Evolutionary conservation across 768 basidiomycete genomes (phyloP).

Genomic region (Sporobolomyces roseus): DNA sequence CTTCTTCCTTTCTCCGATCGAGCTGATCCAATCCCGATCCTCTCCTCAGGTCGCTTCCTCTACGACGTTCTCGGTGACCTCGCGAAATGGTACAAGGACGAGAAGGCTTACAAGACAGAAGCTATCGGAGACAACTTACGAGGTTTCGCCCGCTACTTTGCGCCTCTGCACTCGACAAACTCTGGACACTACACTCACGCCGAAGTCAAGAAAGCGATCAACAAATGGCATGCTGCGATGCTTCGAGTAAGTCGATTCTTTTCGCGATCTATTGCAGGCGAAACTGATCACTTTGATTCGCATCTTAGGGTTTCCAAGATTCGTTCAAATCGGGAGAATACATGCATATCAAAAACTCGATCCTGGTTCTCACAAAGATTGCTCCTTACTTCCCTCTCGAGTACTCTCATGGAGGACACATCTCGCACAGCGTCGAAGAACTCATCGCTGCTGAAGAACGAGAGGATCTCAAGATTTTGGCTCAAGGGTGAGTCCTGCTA

Average conservation of each 20-base stretch:
- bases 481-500: conserved; percentile 43
- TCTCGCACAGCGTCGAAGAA: conserved; percentile 28
- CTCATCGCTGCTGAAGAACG: conserved; percentile 71
- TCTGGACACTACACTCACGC: conserved; percentile 64
- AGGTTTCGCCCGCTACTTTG: conserved; percentile 54
- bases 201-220: conserved; percentile 64
- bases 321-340: conserved; percentile 85
- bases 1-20: too few species aligned
- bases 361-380: conserved; percentile 86
- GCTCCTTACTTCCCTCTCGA: conserved; percentile 81
- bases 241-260: conserved; percentile 57
- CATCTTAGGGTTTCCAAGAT: conserved; percentile 64
- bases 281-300: conserved; percentile 3
- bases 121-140: conserved; percentile 61
- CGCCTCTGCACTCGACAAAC: conserved; percentile 49
- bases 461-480: conserved; percentile 47
- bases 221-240: conserved; percentile 81
- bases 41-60: conserved; percentile 71
- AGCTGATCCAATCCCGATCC: too few species aligned
- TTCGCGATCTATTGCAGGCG: neutral
- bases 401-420: conserved; percentile 61
- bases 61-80: conserved; percentile 72
- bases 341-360: conserved; percentile 97
- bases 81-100: conserved; percentile 72
- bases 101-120: conserved; percentile 53